These are phyloP conservation scores for Paramecium pentaurelia DNA, from an alignment of 73 alveolate species.

Conservation along the genomic window DNA sequence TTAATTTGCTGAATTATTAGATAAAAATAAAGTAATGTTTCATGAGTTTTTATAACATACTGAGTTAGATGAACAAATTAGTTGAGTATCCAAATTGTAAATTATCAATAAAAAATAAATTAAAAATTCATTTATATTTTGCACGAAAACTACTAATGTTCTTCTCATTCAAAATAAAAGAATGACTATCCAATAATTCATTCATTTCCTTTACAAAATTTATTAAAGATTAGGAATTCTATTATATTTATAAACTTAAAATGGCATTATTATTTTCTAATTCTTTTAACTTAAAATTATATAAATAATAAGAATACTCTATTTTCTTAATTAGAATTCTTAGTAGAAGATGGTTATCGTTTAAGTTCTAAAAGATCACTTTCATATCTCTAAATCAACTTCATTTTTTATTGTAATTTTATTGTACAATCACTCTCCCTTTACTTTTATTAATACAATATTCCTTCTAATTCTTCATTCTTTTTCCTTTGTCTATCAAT, in stretches of 20 bases:
- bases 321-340: slow-evolving; percentile 28
- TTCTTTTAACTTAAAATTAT: background rate
- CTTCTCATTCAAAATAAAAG: slow-evolving; percentile 36
- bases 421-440: background rate
- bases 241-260: background rate
- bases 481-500: slow-evolving; percentile 14
- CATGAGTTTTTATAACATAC: slow-evolving; percentile 19
- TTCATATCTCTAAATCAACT: slow-evolving; percentile 26
- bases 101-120: background rate
- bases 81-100: background rate
- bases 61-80: slow-evolving; percentile 1
- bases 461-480: slow-evolving; percentile 41
- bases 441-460: background rate
- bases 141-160: slow-evolving; percentile 18
- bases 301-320: background rate
- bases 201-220: slow-evolving; percentile 42
- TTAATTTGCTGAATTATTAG: background rate
- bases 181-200: slow-evolving; percentile 31
- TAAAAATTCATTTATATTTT: slow-evolving; percentile 22
- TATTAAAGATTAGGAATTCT: background rate
- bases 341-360: slow-evolving; percentile 35
- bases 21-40: background rate
- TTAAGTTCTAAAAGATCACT: slow-evolving; percentile 35
- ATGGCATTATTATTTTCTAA: slow-evolving; percentile 8
- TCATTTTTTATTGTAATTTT: background rate